Evolutionary conservation across 495 filamentous ascomycete species (phyloP), one percentile per base, ranked within the genome.

Genomic region (Penicillium cosmopolitanum): DNA sequence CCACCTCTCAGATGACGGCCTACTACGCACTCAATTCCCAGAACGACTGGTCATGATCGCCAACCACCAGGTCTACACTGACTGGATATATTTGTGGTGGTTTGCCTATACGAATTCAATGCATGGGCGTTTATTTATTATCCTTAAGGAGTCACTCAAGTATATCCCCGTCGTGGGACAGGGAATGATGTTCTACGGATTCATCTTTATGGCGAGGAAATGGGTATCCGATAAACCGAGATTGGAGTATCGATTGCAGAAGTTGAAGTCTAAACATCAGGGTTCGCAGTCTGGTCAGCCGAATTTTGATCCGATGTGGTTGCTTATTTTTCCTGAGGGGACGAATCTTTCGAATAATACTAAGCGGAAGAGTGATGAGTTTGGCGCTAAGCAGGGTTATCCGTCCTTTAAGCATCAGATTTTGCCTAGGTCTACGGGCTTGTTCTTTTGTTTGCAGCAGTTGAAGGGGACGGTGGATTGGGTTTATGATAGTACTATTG

Each of bases 1-100:
- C 31, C 72, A 81, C 57, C 66, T 82, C 54, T 76, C 78, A 0
- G 68, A 72, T 50, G 83, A 85, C 70, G 87, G 87, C 4, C 67
- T 76, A 53, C 65, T 89, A 34, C 75, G 79, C 62, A 82, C 81
- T 16, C 58, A 77, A 35, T 88, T 89, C 56, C 83, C 84, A 7
- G 82, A 87, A 67, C 78, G 87, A 18, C 63, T 87, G 53, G 79
- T 89, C 48, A 55, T 89, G 68, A 85, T 89, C 51, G 77, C 87
- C 11, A 89, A 89, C 51, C 87, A 89, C 62, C 85, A 88, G 66
- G 82, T 89, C 11, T 89, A 89, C 68, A 87, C 85, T 9, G 87
- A 89, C 55, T 89, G 87, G 87, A 73, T 89, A 9, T 89, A 89
- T 65, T 77, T 89, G 1, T 89, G 87, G 87, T 89, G 87, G 87